Evolutionary conservation across 352 stramenopile genomes (phyloP).

Genomic region (Phytophthora palmivora): DNA sequence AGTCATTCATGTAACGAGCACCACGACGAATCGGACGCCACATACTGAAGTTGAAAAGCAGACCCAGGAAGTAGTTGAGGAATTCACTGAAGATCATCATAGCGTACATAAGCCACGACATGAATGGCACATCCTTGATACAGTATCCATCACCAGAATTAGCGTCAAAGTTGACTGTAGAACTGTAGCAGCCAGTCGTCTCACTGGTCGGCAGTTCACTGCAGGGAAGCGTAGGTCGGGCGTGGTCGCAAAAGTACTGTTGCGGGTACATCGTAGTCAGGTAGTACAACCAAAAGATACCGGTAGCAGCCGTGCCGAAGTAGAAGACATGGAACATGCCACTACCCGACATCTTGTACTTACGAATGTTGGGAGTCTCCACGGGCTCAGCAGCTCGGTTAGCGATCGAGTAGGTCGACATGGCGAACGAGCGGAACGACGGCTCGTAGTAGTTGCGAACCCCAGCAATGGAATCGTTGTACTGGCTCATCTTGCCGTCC

Average conservation of each 20-base stretch:
- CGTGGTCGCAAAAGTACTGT: conserved; percentile 79
- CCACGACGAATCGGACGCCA: conserved; percentile 90
- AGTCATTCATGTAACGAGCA: conserved; percentile 90
- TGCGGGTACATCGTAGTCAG: conserved; percentile 85
- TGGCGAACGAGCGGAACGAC: conserved; percentile 90
- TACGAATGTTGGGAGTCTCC: conserved; percentile 90
- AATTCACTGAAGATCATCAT: conserved; percentile 91
- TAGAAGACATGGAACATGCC: conserved; percentile 90
- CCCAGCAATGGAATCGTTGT: conserved; percentile 80
- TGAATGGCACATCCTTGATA: conserved; percentile 68
- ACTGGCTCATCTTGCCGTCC: conserved; percentile 84
- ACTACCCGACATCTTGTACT: conserved; percentile 91
- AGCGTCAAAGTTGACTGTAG: conserved; percentile 77
- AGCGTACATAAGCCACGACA: conserved; percentile 83
- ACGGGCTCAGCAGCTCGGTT: conserved; percentile 88
- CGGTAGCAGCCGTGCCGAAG: conserved; percentile 68
- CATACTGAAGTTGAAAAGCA: conserved; percentile 93
- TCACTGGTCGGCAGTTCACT: conserved; percentile 58
- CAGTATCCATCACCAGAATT: conserved; percentile 77
- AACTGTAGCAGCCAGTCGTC: conserved; percentile 61
- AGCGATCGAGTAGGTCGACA: conserved; percentile 90
- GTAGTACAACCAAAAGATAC: conserved; percentile 85
- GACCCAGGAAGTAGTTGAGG: conserved; percentile 86
- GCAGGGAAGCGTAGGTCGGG: conserved; percentile 77
- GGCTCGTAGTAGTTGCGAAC: conserved; percentile 89